These are phyloP conservation scores for slime mould (Dictyostelium discoideum) DNA, from an alignment of 78 protist species.

Conservation along the genomic window dicty_2.7 NC_007089.4:6130001-6130500, in stretches of 20 bases:
- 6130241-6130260: constrained; percentile 26
- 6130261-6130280: background rate
- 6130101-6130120: constrained; percentile 25
- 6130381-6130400: background rate
- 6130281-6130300: background rate
- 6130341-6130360: background rate
- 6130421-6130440: background rate
- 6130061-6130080: background rate
- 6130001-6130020: constrained; percentile 45
- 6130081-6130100: constrained; percentile 7
- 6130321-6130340: constrained; percentile 2
- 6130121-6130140: constrained; percentile 23
- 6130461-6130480: constrained; percentile 44
- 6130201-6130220: background rate
- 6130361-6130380: background rate
- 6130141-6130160: background rate
- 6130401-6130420: background rate
- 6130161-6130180: background rate
- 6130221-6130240: constrained; percentile 20
- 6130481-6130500: constrained; percentile 16
- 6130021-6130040: constrained; percentile 5
- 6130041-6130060: background rate
- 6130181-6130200: background rate
- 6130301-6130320: constrained; percentile 1
- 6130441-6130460: constrained; percentile 35